Percentiles rank a stretch among this genome's conserved stretches.
These are phyloP conservation scores for Podila horticola DNA, from an alignment of 192 early-diverging fungal species.

Conservation along the genomic window DNA sequence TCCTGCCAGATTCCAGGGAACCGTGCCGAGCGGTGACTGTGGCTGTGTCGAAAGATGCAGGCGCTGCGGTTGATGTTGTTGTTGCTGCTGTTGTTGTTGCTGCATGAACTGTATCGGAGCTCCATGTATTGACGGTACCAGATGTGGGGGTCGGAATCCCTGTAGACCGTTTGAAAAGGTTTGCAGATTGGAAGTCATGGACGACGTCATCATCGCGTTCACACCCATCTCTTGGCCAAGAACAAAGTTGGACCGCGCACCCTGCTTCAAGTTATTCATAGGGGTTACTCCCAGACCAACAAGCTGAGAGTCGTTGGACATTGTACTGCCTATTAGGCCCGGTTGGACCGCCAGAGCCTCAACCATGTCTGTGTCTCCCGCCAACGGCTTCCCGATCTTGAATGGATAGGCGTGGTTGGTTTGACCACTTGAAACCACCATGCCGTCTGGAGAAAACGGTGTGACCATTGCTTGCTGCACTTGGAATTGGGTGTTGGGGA, in stretches of 20 bases:
- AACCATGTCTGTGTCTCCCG: not conserved
- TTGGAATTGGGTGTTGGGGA: constrained; percentile 11
- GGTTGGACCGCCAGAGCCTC: not conserved
- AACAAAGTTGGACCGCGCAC: not conserved
- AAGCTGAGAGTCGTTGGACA: not conserved
- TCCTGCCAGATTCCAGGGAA: constrained; percentile 16
- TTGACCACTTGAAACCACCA: not conserved
- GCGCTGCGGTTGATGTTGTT: not conserved
- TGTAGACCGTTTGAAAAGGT: not conserved
- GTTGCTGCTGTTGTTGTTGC: constrained; percentile 1
- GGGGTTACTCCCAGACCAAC: not conserved
- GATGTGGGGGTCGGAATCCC: not conserved
- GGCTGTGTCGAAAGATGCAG: not conserved
- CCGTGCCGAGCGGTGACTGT: not conserved
- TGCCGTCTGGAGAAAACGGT: not conserved
- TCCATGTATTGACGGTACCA: constrained; percentile 18
- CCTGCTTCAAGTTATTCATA: not conserved
- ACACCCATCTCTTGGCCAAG: not conserved
- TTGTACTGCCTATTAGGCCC: not conserved
- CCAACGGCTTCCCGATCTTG: not conserved
- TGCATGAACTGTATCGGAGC: constrained; percentile 9
- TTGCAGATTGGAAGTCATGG: not conserved
- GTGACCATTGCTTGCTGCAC: not conserved
- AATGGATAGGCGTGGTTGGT: not conserved
- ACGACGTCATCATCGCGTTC: not conserved